Conservation (phyloP, 2,329 filamentous ascomycete genomes). For the Allantophomopsis cytisporea region DNA sequence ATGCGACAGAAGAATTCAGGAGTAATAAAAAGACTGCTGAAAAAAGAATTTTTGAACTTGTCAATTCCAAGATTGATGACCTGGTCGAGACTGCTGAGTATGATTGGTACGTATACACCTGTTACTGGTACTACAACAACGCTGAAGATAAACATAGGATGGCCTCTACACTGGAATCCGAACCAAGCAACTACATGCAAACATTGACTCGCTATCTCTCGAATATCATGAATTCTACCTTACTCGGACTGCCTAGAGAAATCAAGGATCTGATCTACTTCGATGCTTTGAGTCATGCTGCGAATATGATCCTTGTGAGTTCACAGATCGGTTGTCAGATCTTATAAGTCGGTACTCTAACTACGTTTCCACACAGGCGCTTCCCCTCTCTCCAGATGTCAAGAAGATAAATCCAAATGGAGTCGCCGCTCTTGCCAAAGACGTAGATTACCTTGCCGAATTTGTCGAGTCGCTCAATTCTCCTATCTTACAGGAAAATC, state of each 20-base stretch:
- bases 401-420: constrained; percentile 80
- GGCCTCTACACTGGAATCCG: constrained; percentile 44
- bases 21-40: constrained; percentile 91
- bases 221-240: constrained; percentile 92
- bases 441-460: constrained; percentile 69
- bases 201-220: constrained; percentile 85
- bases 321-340: background rate
- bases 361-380: constrained; percentile 4
- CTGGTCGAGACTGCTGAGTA: constrained; percentile 95
- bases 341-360: background rate
- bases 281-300: constrained; percentile 83
- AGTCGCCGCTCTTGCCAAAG: constrained; percentile 65
- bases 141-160: constrained; percentile 26
- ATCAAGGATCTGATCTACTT: constrained; percentile 99
- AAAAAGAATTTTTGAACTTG: constrained; percentile 94
- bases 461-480: constrained; percentile 85
- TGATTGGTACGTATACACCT: constrained; percentile 50
- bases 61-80: constrained; percentile 98
- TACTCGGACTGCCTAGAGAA: constrained; percentile 83
- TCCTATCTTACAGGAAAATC: constrained; percentile 73
- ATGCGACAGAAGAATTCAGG: constrained; percentile 75
- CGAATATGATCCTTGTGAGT: constrained; percentile 66
- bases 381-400: constrained; percentile 54
- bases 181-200: constrained; percentile 89
- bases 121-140: constrained; percentile 6